Evolutionary conservation across 225 moss, liverwort and hornwort species (phyloP).

Genomic region (Lunularia cruciata): DNA sequence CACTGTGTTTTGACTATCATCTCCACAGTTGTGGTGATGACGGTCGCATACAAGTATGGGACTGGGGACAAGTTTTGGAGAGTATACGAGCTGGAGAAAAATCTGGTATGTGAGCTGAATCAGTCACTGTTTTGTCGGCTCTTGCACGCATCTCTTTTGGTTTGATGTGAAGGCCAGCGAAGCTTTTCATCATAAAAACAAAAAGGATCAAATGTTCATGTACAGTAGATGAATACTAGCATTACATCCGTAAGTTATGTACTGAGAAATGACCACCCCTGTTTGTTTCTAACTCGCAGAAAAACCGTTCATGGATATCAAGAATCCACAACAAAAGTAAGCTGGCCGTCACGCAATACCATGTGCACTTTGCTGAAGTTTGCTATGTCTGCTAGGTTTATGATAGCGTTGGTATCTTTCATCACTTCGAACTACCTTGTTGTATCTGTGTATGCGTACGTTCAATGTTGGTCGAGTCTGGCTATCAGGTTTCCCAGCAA

Average conservation of each 20-base stretch:
- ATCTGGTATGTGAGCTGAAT: conserved; percentile 18
- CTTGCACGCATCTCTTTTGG: background rate
- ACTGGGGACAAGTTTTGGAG: conserved; percentile 36
- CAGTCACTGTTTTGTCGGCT: background rate
- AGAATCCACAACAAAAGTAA: conserved; percentile 55
- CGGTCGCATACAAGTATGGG: conserved; percentile 57
- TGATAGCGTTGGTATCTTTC: background rate
- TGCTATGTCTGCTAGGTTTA: background rate
- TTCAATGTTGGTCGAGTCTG: too few species aligned
- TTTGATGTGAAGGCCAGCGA: too few species aligned
- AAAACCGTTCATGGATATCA: conserved; percentile 39
- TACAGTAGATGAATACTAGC: too few species aligned
- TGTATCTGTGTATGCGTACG: too few species aligned
- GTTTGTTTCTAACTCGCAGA: conserved; percentile 18
- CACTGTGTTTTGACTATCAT: background rate
- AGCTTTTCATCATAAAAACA: too few species aligned
- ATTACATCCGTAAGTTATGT: background rate
- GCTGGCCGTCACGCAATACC: background rate
- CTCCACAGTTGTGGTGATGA: conserved; percentile 53
- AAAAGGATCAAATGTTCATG: too few species aligned
- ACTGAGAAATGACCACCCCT: background rate
- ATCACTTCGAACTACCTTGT: too few species aligned
- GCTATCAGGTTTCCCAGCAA: too few species aligned
- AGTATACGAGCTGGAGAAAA: conserved; percentile 18
- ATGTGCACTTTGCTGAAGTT: background rate